Conservation (phyloP, 805 yeast genomes). For the Starmerella vaccinii region DNA sequence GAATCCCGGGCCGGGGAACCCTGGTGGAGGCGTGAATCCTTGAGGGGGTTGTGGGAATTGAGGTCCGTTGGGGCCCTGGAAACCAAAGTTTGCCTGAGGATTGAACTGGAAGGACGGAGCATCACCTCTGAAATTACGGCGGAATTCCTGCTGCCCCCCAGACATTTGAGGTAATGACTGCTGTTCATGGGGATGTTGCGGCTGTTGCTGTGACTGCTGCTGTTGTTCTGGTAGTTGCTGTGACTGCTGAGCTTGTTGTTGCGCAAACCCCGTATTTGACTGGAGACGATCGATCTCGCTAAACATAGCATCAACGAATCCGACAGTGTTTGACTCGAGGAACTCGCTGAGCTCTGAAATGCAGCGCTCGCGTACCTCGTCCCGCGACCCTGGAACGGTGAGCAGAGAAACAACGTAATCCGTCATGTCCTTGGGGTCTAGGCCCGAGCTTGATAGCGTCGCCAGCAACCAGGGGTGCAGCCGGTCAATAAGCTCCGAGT, state of each 20-base stretch:
- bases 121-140: conserved; percentile 23
- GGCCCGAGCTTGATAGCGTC: conserved; percentile 12
- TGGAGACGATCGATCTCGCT: conserved; percentile 25
- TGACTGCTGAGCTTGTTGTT: background rate
- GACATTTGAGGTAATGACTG: conserved; percentile 5
- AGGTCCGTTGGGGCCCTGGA: background rate
- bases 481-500: conserved; percentile 10
- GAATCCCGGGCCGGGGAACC: conserved; percentile 7
- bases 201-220: conserved; percentile 3
- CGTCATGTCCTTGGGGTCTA: conserved; percentile 31
- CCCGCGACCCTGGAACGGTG: conserved; percentile 32
- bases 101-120: conserved; percentile 4
- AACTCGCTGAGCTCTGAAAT: conserved; percentile 35
- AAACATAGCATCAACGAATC: conserved; percentile 32
- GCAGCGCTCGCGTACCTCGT: conserved; percentile 31
- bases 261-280: background rate
- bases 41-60: conserved; percentile 1
- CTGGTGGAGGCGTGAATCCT: background rate
- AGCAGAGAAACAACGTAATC: conserved; percentile 40
- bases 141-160: conserved; percentile 27
- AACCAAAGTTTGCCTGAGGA: conserved; percentile 7
- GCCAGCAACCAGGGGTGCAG: conserved; percentile 21
- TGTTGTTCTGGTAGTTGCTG: background rate
- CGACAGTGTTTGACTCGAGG: conserved; percentile 29
- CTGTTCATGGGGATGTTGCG: background rate